phyloP scores from a whole-genome alignment of 441 rosid species.

The Jatropha podagrica region DNA sequence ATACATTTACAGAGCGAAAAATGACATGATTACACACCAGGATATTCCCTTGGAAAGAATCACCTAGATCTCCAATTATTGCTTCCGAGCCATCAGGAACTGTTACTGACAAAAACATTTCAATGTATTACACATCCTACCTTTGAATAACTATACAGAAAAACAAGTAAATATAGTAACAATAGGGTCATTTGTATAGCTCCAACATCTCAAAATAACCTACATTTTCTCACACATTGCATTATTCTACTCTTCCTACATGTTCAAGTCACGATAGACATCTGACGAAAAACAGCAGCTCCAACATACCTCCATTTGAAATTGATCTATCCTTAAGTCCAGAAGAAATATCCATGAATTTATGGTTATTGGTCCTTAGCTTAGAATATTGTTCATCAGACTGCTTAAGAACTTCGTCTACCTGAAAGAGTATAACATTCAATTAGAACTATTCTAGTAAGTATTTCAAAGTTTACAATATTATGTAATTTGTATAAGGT shows the following conservation, averaged over 20 bases:
- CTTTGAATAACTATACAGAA: conserved; percentile 7
- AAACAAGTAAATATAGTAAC: no score
- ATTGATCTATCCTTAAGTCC: conserved; percentile 30
- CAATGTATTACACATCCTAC: conserved; percentile 6
- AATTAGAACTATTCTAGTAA: not conserved
- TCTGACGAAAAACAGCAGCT: not conserved
- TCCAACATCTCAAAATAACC: no score
- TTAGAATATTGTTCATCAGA: conserved; percentile 27
- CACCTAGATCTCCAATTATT: conserved; percentile 46
- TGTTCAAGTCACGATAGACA: no score
- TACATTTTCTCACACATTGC: no score
- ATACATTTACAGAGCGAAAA: not conserved
- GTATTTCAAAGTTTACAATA: conserved; percentile 9
- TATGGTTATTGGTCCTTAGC: conserved; percentile 18
- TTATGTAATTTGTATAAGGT: not conserved
- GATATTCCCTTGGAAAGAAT: conserved; percentile 48
- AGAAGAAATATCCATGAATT: conserved; percentile 31
- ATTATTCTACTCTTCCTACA: no score
- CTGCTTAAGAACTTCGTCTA: conserved; percentile 21
- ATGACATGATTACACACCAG: conserved; percentile 36
- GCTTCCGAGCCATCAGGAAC: conserved; percentile 33
- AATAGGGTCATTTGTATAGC: no score
- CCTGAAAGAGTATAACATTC: conserved; percentile 31
- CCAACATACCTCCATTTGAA: conserved; percentile 34
- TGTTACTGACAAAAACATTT: conserved; percentile 37